Evolutionary conservation across 305 asterid species (phyloP), one percentile per base, ranked within the genome.

Genomic region (Fraxinus baroniana): DNA sequence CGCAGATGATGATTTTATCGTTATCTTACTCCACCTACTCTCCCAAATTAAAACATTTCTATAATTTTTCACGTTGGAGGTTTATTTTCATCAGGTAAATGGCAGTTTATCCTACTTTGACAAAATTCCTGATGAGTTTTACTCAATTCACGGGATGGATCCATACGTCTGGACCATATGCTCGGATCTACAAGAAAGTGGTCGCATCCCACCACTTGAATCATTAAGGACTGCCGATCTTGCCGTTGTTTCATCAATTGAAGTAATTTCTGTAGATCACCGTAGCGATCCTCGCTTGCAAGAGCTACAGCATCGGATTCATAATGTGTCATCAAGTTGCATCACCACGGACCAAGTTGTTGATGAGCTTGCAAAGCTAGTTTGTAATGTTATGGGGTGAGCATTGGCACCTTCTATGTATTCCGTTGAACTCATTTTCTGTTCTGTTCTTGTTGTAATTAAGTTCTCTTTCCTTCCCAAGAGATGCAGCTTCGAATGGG

Each of bases 151-250:
- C 81, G 98, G 99, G 90, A 90, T 97, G 97, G 97, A 97, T 90
- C 97, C 99, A 37, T 97, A 95, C 86, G 92, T 97, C 57, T 97
- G 99, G 99, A 86, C 89, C 60, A 77, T 97, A 86, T 97, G 98
- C 90, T 90, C 92, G 12, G 97, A 94, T 87, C 88, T 88, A 84
- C 95, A 90, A 86, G 99, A 97, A 88, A 92, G 90, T 88, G 95
- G 98, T 28, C 93, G 93, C 30, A 89, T 97, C 80, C 98, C 99
- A 76, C 89, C 98, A 46, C 90, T 97, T 89, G 97, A 95, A 87
- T 90, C 93, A 32, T 76, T 97, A 73, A 95, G 80, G 89, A 86
- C 89, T 9, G 90, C 92, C 81, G 97, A 95, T 91, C 97, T 96
- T 76, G 82, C 90, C 33, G 26, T 20, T 78, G 78, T 83, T 73